Percentiles rank a stretch among this genome's conserved stretches.
Evolutionary conservation across 2,329 filamentous ascomycete species (phyloP).

Genomic region (Nectriaceae sp.): DNA sequence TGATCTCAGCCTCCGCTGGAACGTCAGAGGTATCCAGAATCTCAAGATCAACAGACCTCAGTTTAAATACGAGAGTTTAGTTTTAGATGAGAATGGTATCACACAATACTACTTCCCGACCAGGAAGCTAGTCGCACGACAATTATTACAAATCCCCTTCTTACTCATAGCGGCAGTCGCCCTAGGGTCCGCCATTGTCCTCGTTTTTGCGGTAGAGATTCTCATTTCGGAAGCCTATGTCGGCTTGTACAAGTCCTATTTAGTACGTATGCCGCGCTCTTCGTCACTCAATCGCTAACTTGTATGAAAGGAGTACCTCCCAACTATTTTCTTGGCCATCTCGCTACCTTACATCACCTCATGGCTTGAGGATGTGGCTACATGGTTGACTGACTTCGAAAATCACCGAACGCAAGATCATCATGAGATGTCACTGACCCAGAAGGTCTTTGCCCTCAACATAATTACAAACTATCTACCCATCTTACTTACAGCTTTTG

Average conservation of each 20-base stretch:
- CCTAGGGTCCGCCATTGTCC: slow-evolving; percentile 67
- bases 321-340: slow-evolving; percentile 69
- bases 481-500: slow-evolving; percentile 74
- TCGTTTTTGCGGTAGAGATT: slow-evolving; percentile 73
- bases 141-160: slow-evolving; percentile 71
- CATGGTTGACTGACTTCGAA: slow-evolving; percentile 66
- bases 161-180: slow-evolving; percentile 58
- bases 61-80: slow-evolving; percentile 63
- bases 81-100: slow-evolving; percentile 65
- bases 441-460: slow-evolving; percentile 76
- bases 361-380: slow-evolving; percentile 63
- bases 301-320: slow-evolving; percentile 64
- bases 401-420: slow-evolving; percentile 73
- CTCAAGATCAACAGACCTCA: slow-evolving; percentile 67
- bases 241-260: slow-evolving; percentile 65
- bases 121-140: slow-evolving; percentile 64
- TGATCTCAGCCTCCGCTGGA: slow-evolving; percentile 73
- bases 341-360: slow-evolving; percentile 66
- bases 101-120: slow-evolving; percentile 63
- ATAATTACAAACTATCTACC: slow-evolving; percentile 81
- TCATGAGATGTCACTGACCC: slow-evolving; percentile 69
- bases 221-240: slow-evolving; percentile 75
- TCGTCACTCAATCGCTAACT: background rate
- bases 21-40: slow-evolving; percentile 66
- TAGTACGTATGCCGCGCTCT: slow-evolving; percentile 47